A percentile compares a stretch with the other conserved stretches of the same genome.
phyloP scores from a whole-genome alignment of 441 rosid genomes.

The Aleurites moluccanus region DNA sequence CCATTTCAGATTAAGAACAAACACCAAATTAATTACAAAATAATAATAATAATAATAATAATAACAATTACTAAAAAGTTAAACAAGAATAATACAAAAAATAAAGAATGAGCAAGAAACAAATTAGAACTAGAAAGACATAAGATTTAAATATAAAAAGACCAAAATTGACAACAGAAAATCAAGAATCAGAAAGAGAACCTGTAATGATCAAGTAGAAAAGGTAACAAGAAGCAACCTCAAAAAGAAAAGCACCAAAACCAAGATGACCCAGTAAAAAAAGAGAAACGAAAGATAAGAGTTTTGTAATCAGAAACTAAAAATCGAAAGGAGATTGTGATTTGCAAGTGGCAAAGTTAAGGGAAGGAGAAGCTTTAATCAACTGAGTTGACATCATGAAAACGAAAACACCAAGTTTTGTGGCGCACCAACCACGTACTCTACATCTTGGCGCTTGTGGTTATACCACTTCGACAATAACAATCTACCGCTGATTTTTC shows the following conservation, averaged over 20 bases:
- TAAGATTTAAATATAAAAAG: neutral
- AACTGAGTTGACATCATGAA: neutral
- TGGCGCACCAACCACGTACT: conserved; percentile 34
- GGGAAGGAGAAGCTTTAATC: neutral
- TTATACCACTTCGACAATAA: conserved; percentile 16
- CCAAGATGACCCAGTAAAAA: conserved; percentile 5
- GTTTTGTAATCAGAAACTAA: neutral
- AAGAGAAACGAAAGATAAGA: neutral
- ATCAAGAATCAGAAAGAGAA: neutral
- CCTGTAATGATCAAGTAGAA: too few species aligned
- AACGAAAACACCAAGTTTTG: conserved; percentile 19
- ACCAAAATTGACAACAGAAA: neutral
- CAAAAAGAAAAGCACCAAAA: neutral
- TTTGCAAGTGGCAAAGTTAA: neutral
- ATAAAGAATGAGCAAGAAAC: neutral
- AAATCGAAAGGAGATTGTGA: too few species aligned
- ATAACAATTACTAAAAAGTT: neutral
- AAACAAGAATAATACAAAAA: neutral
- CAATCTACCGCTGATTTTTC: conserved; percentile 25
- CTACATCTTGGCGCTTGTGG: conserved; percentile 22
- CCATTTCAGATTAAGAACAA: neutral
- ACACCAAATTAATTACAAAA: neutral
- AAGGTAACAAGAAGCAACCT: neutral
- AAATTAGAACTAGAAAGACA: neutral
- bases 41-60: too few species aligned